Base-by-base conservation (phyloP, 2,329 filamentous ascomycete genomes). In the Talaromyces verruculosus region DNA sequence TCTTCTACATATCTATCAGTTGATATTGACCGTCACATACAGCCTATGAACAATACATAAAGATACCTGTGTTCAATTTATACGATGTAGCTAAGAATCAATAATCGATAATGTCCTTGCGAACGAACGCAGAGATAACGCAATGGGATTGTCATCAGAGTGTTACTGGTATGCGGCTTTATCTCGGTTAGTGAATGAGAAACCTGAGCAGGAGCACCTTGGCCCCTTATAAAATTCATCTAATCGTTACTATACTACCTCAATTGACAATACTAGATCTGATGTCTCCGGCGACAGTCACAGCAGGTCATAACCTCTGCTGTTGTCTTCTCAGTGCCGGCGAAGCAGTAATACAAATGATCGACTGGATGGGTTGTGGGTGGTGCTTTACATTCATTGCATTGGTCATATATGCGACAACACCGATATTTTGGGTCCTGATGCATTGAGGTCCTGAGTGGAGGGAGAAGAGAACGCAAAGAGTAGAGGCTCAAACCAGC, bases 271-370 rank as follows among this genome's bases (percentile, higher is more conserved):
- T 25, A 3, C 8, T n/a, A 55, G 37, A 60, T n/a, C 57, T 22
- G 28, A 33, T 43, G 17, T 72, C 75, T 35, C 76, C 80, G 1
- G 78, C 78, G 1, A 77, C 79, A 3, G 79, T 78, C 0, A 79
- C 80, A 2, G 80, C 80, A 3, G 77, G 80, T 3, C 81, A 78
- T 61, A 82, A 83, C 64, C 67, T 83, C 1, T 73, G 75, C 1
- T 73, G 80, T 1, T 82, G 81, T 65, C 69, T 80, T 61, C 70
- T 83, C 7, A 80, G 80, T 3, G 81, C 81, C 2, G 80, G 76
- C 2, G 76, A 77, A 0, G 79, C 75, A 5, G 79, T 79, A 13
- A 73, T 77, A 41, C 80, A 78, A 0, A 80, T 82, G 78, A 72
- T 76, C 33, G 67, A 77, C 51, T 37, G 30, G 25, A 74, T 75